phyloP scores from a whole-genome alignment of 2,329 filamentous ascomycete genomes.

The Hypoxylon rubiginosum region DNA sequence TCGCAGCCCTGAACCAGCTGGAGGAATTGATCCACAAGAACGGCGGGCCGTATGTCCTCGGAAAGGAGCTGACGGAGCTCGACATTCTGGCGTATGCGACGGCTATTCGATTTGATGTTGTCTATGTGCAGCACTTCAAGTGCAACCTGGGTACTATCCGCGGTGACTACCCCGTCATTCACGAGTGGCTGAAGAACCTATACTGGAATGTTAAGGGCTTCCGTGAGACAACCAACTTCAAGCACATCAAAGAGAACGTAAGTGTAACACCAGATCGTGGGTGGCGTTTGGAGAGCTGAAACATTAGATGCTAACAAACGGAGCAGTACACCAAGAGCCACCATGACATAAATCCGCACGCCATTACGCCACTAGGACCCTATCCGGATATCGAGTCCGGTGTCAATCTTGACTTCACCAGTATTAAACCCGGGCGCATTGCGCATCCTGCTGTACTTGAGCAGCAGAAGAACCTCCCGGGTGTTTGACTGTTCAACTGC shows the following conservation, averaged over 20 bases:
- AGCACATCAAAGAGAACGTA: conserved; percentile 75
- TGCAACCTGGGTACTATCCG: conserved; percentile 73
- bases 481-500: conserved; percentile 9
- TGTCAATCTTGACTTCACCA: conserved; percentile 63
- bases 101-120: conserved; percentile 69
- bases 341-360: conserved; percentile 69
- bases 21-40: conserved; percentile 59
- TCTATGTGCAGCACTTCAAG: conserved; percentile 77
- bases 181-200: conserved; percentile 71
- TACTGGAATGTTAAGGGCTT: conserved; percentile 70
- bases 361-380: conserved; percentile 73
- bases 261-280: conserved; percentile 15
- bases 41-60: conserved; percentile 67
- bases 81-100: conserved; percentile 71
- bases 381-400: conserved; percentile 69
- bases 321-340: conserved; percentile 67
- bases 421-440: conserved; percentile 62
- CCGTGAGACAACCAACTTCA: conserved; percentile 72
- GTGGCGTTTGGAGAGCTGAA: neutral
- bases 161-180: conserved; percentile 70
- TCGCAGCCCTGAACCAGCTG: conserved; percentile 70
- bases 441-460: conserved; percentile 57
- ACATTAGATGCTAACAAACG: conserved; percentile 6
- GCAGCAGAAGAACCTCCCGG: conserved; percentile 46
- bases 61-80: conserved; percentile 68